Percentiles rank a stretch among this genome's conserved stretches.
phyloP scores from a whole-genome alignment of 805 yeast genomes.

The Suhomyces sp. region DNA sequence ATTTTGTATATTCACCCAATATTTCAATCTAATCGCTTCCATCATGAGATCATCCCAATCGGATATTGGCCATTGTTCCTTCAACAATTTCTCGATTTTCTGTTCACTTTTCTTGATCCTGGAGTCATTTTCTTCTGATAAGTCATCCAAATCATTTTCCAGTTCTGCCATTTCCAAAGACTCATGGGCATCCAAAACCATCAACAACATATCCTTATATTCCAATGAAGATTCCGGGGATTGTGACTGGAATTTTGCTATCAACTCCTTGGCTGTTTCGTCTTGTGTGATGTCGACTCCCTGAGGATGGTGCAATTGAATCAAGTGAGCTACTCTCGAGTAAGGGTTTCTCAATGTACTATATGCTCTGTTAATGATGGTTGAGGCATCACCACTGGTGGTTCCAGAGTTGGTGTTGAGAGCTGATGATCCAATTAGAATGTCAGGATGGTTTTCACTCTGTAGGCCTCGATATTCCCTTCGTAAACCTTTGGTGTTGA shows the following conservation, averaged over 20 bases:
- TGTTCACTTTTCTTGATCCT: conserved; percentile 51
- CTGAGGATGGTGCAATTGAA: conserved; percentile 36
- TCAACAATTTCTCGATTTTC: conserved; percentile 48
- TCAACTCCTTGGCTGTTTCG: conserved; percentile 44
- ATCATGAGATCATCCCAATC: conserved; percentile 61
- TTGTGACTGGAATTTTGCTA: conserved; percentile 37
- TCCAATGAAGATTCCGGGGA: conserved; percentile 33
- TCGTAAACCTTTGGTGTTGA: conserved; percentile 58
- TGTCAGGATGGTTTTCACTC: conserved; percentile 80
- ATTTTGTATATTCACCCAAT: conserved; percentile 76
- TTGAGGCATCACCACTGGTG: conserved; percentile 41
- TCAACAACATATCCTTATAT: conserved; percentile 63
- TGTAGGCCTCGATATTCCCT: conserved; percentile 77
- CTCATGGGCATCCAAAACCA: conserved; percentile 83
- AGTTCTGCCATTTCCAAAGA: conserved; percentile 63
- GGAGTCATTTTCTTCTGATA: conserved; percentile 55
- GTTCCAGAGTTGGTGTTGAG: conserved; percentile 11
- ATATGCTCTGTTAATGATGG: conserved; percentile 72
- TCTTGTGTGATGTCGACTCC: conserved; percentile 59
- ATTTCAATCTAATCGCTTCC: conserved; percentile 71
- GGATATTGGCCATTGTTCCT: conserved; percentile 20
- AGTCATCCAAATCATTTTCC: conserved; percentile 54
- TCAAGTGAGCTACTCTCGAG: conserved; percentile 46
- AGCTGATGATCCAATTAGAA: conserved; percentile 30
- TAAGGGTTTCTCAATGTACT: conserved; percentile 69